Conservation (phyloP, 352 stramenopile genomes). For the Globisporangium megalacanthum region DNA sequence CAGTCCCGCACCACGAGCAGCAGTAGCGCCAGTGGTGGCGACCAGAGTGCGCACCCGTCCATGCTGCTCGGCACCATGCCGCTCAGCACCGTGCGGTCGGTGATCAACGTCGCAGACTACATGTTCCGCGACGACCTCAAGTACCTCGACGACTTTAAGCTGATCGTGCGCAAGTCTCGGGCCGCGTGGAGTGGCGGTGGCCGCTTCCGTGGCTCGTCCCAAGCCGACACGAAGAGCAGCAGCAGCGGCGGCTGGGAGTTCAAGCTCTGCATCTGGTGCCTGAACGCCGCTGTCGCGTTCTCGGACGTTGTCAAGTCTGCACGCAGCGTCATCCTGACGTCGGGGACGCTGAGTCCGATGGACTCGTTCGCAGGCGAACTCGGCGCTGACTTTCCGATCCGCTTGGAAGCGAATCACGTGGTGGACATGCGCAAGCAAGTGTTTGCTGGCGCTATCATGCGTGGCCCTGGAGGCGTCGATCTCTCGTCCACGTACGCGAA, state of each 20-base stretch:
- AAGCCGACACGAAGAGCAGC: conserved; percentile 14
- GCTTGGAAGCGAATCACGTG: conserved; percentile 80
- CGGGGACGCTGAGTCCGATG: conserved; percentile 82
- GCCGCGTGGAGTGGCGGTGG: conserved; percentile 6
- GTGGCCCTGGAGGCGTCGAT: conserved; percentile 57
- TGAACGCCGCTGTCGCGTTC: conserved; percentile 82
- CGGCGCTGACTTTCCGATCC: conserved; percentile 74
- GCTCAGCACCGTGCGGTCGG: conserved; percentile 45
- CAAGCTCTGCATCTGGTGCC: conserved; percentile 85
- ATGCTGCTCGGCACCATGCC: conserved; percentile 44
- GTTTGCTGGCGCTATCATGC: conserved; percentile 68
- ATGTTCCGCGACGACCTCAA: conserved; percentile 79
- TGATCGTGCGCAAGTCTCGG: conserved; percentile 46
- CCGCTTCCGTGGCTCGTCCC: conserved; percentile 16
- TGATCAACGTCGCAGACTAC: conserved; percentile 72
- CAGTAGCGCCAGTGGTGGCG: conserved; percentile 13
- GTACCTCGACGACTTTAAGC: conserved; percentile 80
- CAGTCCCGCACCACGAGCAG: conserved; percentile 10
- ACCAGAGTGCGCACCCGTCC: conserved; percentile 8
- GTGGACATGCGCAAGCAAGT: conserved; percentile 87
- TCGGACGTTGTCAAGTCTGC: conserved; percentile 61
- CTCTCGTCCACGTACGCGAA: conserved; percentile 78
- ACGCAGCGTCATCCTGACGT: conserved; percentile 78
- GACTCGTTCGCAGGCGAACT: conserved; percentile 84
- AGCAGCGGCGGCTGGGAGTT: conserved; percentile 31